Evolutionary conservation across 306 rosid genomes (phyloP).

Genomic region (Cajanus cajan): DNA sequence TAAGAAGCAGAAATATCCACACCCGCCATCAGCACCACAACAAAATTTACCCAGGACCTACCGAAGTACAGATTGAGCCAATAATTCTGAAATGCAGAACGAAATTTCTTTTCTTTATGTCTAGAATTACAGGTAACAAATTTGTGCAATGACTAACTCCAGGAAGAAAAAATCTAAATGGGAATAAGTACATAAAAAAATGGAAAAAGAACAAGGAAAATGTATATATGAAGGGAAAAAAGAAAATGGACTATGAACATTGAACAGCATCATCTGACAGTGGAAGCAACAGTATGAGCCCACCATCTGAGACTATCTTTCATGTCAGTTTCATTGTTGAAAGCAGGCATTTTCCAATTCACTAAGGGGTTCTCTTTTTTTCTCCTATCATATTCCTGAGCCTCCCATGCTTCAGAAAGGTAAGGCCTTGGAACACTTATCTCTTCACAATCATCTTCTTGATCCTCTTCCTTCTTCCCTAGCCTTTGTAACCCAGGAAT

Average conservation of each 20-base stretch:
- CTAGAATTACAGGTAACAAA: constrained; percentile 15
- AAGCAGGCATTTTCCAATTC: constrained; percentile 70
- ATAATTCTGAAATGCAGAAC: constrained; percentile 19
- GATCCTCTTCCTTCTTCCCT: constrained; percentile 42
- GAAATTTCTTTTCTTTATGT: neutral
- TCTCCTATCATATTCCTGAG: constrained; percentile 39
- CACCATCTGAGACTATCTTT: constrained; percentile 73
- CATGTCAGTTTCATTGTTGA: constrained; percentile 57
- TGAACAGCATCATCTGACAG: constrained; percentile 55
- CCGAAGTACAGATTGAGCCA: neutral
- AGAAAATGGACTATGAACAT: neutral
- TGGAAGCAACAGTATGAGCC: constrained; percentile 92
- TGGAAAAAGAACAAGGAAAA: neutral
- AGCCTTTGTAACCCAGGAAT: constrained; percentile 80
- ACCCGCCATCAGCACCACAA: neutral
- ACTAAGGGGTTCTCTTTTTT: constrained; percentile 46
- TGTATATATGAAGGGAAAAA: neutral
- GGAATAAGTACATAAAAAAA: constrained; percentile 3
- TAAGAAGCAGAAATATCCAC: neutral
- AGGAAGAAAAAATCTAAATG: neutral
- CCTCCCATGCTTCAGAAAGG: constrained; percentile 86
- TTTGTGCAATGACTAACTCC: neutral
- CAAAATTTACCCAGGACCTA: neutral
- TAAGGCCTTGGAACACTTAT: constrained; percentile 64
- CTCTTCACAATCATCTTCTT: constrained; percentile 24